phyloP scores from a whole-genome alignment of 805 yeast genomes.

The Schwanniomyces sp. region DNA sequence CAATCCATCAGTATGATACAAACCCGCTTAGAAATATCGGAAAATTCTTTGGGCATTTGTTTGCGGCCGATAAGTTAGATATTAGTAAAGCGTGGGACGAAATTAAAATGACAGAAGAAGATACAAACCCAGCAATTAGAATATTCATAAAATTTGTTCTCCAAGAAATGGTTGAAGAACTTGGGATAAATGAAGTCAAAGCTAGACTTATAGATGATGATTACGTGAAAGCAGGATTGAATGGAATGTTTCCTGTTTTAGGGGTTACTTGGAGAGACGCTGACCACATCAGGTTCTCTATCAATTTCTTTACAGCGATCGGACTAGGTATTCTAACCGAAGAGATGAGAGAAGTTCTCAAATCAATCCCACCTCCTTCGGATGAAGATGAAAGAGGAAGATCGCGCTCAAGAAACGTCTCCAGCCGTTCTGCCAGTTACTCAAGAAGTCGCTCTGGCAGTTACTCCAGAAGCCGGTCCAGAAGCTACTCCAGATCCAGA shows the following conservation, averaged over 20 bases:
- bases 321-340: slow-evolving; percentile 85
- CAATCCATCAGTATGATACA: slow-evolving; percentile 68
- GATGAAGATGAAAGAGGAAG: slow-evolving; percentile 17
- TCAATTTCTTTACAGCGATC: slow-evolving; percentile 91
- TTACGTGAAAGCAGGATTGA: slow-evolving; percentile 46
- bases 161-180: slow-evolving; percentile 73
- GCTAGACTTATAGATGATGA: slow-evolving; percentile 50
- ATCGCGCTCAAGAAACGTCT: slow-evolving; percentile 12
- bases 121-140: slow-evolving; percentile 78
- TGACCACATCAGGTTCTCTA: slow-evolving; percentile 68
- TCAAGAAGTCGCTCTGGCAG: slow-evolving; percentile 16
- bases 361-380: slow-evolving; percentile 23
- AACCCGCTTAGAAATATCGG: slow-evolving; percentile 77
- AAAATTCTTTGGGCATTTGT: slow-evolving; percentile 80
- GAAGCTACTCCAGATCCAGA: slow-evolving; percentile 9
- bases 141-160: slow-evolving; percentile 80
- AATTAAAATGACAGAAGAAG: slow-evolving; percentile 63
- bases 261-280: slow-evolving; percentile 32
- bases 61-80: slow-evolving; percentile 67
- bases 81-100: slow-evolving; percentile 56
- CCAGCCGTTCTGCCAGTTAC: slow-evolving; percentile 15
- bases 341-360: slow-evolving; percentile 63
- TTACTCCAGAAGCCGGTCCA: slow-evolving; percentile 12
- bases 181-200: slow-evolving; percentile 58
- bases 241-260: slow-evolving; percentile 63